Base-by-base conservation (phyloP, 106 monocot species). In the Dendrobium nobile region DNA sequence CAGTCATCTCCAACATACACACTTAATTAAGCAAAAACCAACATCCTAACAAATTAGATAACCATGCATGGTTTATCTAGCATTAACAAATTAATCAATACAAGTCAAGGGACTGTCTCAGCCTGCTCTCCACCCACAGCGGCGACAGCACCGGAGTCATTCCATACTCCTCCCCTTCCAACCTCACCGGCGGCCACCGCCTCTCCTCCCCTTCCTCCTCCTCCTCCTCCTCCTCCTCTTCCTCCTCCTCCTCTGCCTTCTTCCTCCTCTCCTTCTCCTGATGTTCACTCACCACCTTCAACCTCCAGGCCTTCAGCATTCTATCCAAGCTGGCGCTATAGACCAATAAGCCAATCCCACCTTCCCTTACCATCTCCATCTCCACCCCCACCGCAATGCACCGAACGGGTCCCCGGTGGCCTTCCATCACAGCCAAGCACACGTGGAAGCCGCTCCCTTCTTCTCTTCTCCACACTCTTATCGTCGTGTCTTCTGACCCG, bases 401-500 rank as follows among this genome's bases (percentile, higher is more conserved):
- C 75, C 85, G 72, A 72, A 90, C 85, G 15, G 90, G 85, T n/a
- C 90, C 90, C 9, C 79, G 37, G 70, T 90, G 87, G 2, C 90
- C 90, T 40, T 87, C 87, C 70, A 90, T 75, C 82, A 90, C 87
- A 3, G 85, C 90, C 58, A 90, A 19, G 40, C 90, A 85, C 43
- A 67, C 78, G 75, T 90, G 90, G 19, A 54, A n/a, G 28, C 79
- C 80, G 19, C 37, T 19, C 22, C 42, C 82, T 31, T 67, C 83
- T n/a, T 86, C 86, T 45, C 91, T 86, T 80, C 85, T 81, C 94
- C 94, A 94, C 33, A 92, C 90, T 72, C 92, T 80, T 20, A 94
- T 87, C 48, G 88, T 94, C 61, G 85, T 77, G 51, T 94, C 92
- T 58, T 88, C 91, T 11, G 91, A 90, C 4, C 94, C 94, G 45